Evolutionary conservation across 352 stramenopile species (phyloP).

Genomic region (Globisporangium mamillatum): DNA sequence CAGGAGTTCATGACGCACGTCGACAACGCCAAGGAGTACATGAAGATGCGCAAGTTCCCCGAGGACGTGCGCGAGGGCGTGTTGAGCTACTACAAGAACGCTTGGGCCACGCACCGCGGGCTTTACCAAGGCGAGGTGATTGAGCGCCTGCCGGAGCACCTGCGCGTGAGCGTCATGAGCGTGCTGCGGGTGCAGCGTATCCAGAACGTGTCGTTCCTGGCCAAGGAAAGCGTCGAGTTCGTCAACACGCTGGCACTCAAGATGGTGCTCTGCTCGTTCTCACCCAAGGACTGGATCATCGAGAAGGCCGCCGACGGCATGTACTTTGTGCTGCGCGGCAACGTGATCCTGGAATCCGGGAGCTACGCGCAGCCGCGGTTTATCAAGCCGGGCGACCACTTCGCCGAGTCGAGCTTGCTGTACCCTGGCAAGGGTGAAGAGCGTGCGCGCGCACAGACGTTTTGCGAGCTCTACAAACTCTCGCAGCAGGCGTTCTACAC

Average conservation of each 20-base stretch:
- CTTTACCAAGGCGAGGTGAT: constrained; percentile 46
- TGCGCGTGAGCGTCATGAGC: constrained; percentile 52
- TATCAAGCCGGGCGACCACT: constrained; percentile 50
- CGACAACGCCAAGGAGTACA: constrained; percentile 72
- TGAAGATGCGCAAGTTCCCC: constrained; percentile 62
- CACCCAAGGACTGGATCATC: constrained; percentile 74
- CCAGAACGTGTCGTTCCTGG: constrained; percentile 52
- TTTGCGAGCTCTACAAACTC: constrained; percentile 75
- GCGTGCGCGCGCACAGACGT: constrained; percentile 57
- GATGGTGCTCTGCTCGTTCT: constrained; percentile 49
- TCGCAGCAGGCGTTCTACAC: constrained; percentile 47
- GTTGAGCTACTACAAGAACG: constrained; percentile 56
- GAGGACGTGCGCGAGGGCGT: constrained; percentile 57
- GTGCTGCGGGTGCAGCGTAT: constrained; percentile 60
- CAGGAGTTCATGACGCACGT: constrained; percentile 69
- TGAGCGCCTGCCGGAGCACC: constrained; percentile 49
- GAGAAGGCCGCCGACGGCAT: constrained; percentile 61
- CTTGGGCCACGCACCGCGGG: constrained; percentile 49
- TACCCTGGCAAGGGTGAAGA: constrained; percentile 43
- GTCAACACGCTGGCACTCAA: constrained; percentile 60
- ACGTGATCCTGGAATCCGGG: constrained; percentile 35
- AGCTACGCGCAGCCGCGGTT: constrained; percentile 29
- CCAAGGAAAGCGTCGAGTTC: constrained; percentile 67
- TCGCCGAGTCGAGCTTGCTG: constrained; percentile 50
- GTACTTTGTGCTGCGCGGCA: constrained; percentile 62